These are phyloP conservation scores for Lophium mytilinum DNA, from an alignment of 495 filamentous ascomycete genomes.

Conservation along the genomic window DNA sequence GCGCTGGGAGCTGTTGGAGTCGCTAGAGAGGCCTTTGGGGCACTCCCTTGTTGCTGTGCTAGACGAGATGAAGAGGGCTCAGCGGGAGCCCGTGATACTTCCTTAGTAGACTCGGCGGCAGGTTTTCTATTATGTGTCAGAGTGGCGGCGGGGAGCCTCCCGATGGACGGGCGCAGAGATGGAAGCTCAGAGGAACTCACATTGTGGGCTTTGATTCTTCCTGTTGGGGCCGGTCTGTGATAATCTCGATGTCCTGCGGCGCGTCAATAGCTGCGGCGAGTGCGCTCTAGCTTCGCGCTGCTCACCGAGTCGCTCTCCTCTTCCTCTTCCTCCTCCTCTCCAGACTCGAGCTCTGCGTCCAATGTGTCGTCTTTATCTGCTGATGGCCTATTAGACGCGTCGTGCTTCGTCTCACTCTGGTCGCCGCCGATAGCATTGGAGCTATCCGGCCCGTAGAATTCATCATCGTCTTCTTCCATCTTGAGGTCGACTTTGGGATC, in stretches of 20 bases:
- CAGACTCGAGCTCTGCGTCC: constrained; percentile 48
- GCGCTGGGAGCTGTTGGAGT: background rate
- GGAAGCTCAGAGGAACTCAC: constrained; percentile 39
- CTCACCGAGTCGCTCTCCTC: constrained; percentile 42
- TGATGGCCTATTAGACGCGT: constrained; percentile 14
- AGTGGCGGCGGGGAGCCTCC: too few relatives aligned
- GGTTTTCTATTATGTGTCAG: background rate
- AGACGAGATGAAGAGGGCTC: background rate
- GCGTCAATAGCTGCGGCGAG: background rate
- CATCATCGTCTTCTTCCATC: constrained; percentile 67
- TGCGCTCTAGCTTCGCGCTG: background rate
- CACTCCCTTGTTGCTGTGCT: constrained; percentile 4
- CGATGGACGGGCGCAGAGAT: background rate
- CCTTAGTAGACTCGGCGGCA: constrained; percentile 11
- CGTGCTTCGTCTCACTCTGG: constrained; percentile 5
- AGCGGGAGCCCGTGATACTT: constrained; percentile 11
- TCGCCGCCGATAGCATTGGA: background rate
- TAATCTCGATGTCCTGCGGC: constrained; percentile 85
- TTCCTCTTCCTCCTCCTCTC: constrained; percentile 62
- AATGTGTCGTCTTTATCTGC: constrained; percentile 25
- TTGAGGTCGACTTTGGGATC: constrained; percentile 32
- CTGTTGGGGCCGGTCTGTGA: constrained; percentile 62
- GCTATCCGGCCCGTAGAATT: constrained; percentile 53
- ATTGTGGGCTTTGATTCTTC: constrained; percentile 62
- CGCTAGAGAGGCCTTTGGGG: constrained; percentile 20